Evolutionary conservation across 2,329 filamentous ascomycete genomes (phyloP), one percentile per base, ranked within the genome.

Genomic region (Lasiodiplodia theobromae): DNA sequence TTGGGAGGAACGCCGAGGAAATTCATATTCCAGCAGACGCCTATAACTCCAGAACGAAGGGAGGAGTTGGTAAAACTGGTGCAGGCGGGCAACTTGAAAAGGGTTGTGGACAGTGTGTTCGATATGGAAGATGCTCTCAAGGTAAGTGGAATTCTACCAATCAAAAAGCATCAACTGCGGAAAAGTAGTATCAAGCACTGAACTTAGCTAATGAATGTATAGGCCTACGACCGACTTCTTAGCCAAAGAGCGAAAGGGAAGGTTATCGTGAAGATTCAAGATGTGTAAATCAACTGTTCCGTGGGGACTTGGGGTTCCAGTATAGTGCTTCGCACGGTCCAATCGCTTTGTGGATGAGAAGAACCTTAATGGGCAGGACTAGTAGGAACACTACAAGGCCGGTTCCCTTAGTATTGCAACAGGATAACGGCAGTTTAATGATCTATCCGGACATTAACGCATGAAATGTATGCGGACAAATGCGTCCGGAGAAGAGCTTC

Each of bases 1-100:
- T 73, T 83, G 2, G 79, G 80, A 11, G 81, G 80, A 60, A 77
- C 75, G 11, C 80, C 80, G 28, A 73, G 81, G n/a, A 73, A 70
- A 65, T 83, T 76, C 75, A 67, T 73, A 25, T 69, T 71, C 58
- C 70, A 72, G 23, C 52, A 58, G 23, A 68, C 63, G 7, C 52
- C 54, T 14, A 23, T 40, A 4, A 63, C 62, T 14, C 23, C 21
- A 34, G 60, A 71, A 21, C 37, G 34, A 28, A 60, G 47, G 14
- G 73, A 79, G 71, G 70, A 73, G 10, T 66, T 83, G 21, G 71
- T 76, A 1, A 72, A 73, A 14, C 75, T 83, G 74, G 72, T 80
- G 44, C 74, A 71, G 0, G 73, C 76, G 11, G 81, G 70, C 0
- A 73, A 73, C 67, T 16, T 73, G 40, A 78, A 72, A 18, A 74